Conservation (phyloP, 2,329 filamentous ascomycete genomes). For the Xylaria sp. region DNA sequence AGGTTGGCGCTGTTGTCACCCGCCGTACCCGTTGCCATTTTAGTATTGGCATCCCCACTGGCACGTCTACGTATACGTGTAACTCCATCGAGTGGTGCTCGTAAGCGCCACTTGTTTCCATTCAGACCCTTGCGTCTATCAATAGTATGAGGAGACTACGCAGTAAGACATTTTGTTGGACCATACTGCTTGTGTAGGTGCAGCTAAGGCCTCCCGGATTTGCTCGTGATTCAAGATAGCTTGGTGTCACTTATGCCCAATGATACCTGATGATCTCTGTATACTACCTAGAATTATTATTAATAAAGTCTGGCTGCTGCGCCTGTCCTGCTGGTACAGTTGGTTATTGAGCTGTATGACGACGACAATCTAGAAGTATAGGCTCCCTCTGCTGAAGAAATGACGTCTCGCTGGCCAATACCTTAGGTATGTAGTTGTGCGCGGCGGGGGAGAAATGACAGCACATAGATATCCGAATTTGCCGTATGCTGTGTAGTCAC, state of each 20-base stretch:
- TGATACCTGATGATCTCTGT: conserved; percentile 23
- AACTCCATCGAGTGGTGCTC: conserved; percentile 16
- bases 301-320: conserved; percentile 14
- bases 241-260: conserved; percentile 33
- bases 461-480: neutral
- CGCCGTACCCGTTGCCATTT: neutral
- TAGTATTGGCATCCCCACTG: conserved; percentile 21
- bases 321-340: neutral
- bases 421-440: neutral
- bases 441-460: neutral
- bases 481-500: neutral
- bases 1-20: conserved; percentile 17
- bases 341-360: neutral
- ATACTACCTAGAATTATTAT: conserved; percentile 5
- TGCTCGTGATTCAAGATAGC: conserved; percentile 2
- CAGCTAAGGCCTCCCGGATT: conserved; percentile 13
- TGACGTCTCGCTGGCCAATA: conserved; percentile 15
- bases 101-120: conserved; percentile 48
- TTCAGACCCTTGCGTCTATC: conserved; percentile 38
- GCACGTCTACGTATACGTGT: conserved; percentile 26
- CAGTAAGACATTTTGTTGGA: neutral
- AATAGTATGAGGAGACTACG: conserved; percentile 13
- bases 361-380: neutral
- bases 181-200: neutral
- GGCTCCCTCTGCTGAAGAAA: neutral